These are phyloP conservation scores for Xylaria digitata DNA, from an alignment of 2,329 filamentous ascomycete genomes.

Conservation along the genomic window DNA sequence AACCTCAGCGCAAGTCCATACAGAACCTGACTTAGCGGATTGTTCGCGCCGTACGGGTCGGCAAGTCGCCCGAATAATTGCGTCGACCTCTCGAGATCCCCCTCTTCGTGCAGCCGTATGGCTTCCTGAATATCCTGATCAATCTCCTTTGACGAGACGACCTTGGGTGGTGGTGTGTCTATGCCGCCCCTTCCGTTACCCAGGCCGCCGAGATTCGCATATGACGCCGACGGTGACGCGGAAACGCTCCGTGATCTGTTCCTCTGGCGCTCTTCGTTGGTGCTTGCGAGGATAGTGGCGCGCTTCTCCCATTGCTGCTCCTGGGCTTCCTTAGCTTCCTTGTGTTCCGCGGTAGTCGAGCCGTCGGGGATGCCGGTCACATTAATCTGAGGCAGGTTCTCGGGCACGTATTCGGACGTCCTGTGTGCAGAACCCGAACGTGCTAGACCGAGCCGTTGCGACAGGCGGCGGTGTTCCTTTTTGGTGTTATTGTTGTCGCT, in stretches of 20 bases:
- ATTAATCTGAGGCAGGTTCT: slow-evolving; percentile 80
- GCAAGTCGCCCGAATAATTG: slow-evolving; percentile 85
- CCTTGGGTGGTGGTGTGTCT: slow-evolving; percentile 30
- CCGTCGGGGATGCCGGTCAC: slow-evolving; percentile 43
- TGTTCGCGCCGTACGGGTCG: slow-evolving; percentile 85
- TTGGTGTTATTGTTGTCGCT: slow-evolving; percentile 43
- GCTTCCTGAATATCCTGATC: slow-evolving; percentile 89
- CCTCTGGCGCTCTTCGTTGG: slow-evolving; percentile 63
- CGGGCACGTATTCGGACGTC: slow-evolving; percentile 79
- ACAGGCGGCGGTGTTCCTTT: slow-evolving; percentile 62
- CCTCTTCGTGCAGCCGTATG: slow-evolving; percentile 91
- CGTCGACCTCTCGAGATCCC: slow-evolving; percentile 83
- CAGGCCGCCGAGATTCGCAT: slow-evolving; percentile 47
- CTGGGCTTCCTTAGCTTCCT: slow-evolving; percentile 49
- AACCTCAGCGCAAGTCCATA: slow-evolving; percentile 91
- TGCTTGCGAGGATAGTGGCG: slow-evolving; percentile 85
- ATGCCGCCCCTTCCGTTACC: slow-evolving; percentile 34
- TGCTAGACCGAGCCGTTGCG: slow-evolving; percentile 75
- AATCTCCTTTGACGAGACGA: slow-evolving; percentile 63
- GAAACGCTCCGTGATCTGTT: slow-evolving; percentile 48
- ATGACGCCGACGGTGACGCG: slow-evolving; percentile 38
- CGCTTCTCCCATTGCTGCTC: slow-evolving; percentile 92
- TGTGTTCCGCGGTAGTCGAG: slow-evolving; percentile 18
- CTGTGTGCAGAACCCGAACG: slow-evolving; percentile 58
- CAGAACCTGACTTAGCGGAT: slow-evolving; percentile 93